Conservation (phyloP, 2,329 filamentous ascomycete genomes). For the Chaetomium olivaceum region DNA sequence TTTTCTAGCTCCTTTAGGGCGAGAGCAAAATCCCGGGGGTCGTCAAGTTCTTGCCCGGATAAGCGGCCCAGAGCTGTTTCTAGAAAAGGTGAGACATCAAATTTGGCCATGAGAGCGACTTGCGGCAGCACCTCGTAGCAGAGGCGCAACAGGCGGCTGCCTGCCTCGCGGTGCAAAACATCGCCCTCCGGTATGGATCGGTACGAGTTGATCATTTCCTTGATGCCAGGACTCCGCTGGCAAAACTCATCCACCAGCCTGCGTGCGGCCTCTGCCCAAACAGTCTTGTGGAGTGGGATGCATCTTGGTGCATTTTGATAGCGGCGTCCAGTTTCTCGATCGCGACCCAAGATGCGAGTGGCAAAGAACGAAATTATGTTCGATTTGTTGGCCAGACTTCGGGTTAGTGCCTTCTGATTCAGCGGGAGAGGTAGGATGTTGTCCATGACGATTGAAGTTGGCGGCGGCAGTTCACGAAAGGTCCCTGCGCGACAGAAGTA, state of each 20-base stretch:
- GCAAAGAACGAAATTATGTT: slow-evolving; percentile 83
- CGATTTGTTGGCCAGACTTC: slow-evolving; percentile 76
- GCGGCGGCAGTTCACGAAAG: slow-evolving; percentile 70
- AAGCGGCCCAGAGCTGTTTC: slow-evolving; percentile 66
- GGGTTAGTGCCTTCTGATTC: slow-evolving; percentile 74
- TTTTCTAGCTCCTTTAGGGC: slow-evolving; percentile 76
- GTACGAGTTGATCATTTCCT: slow-evolving; percentile 75
- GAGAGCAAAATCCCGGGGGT: slow-evolving; percentile 54
- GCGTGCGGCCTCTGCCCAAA: slow-evolving; percentile 70
- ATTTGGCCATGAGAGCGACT: slow-evolving; percentile 77
- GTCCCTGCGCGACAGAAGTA: slow-evolving; percentile 68
- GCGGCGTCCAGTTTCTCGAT: slow-evolving; percentile 74
- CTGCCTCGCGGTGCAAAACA: slow-evolving; percentile 72
- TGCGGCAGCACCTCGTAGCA: slow-evolving; percentile 84
- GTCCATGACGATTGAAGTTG: slow-evolving; percentile 76
- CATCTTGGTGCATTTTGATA: slow-evolving; percentile 60
- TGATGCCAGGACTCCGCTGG: slow-evolving; percentile 76
- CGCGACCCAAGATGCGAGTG: slow-evolving; percentile 71
- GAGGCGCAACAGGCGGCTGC: slow-evolving; percentile 75
- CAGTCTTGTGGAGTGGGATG: slow-evolving; percentile 40
- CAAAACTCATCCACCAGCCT: slow-evolving; percentile 74
- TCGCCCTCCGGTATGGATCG: slow-evolving; percentile 68
- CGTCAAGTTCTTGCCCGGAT: slow-evolving; percentile 51
- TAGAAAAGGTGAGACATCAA: slow-evolving; percentile 80
- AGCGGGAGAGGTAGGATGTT: slow-evolving; percentile 83